Evolutionary conservation across 192 early-diverging fungal species (phyloP).

Genomic region (Gaertneriomyces sp.): DNA sequence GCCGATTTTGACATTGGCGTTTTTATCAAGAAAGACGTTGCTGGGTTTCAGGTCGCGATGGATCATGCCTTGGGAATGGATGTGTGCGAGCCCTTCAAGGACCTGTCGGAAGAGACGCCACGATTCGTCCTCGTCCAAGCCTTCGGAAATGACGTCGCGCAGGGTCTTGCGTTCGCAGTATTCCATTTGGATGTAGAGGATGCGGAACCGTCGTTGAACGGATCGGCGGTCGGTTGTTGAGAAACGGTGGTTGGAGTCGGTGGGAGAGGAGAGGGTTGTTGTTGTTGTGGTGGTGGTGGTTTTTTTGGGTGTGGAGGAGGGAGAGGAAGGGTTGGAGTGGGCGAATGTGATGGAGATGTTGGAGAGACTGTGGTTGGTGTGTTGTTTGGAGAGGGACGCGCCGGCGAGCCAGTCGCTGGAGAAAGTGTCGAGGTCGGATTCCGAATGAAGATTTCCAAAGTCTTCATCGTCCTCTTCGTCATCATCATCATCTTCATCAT

Average conservation of each 20-base stretch:
- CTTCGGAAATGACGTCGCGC: constrained; percentile 72
- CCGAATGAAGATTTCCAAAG: no score
- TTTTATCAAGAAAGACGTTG: constrained; percentile 44
- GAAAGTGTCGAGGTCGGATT: no score
- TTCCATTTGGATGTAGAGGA: constrained; percentile 96
- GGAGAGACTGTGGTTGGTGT: no score
- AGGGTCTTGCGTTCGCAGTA: constrained; percentile 95
- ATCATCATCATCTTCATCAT: constrained; percentile 1
- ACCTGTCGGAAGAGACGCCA: constrained; percentile 89
- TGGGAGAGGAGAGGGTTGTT: no score
- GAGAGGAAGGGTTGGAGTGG: no score
- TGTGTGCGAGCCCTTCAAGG: constrained; percentile 83
- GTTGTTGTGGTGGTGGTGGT: no score
- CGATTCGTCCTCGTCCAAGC: constrained; percentile 70
- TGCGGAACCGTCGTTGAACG: neutral
- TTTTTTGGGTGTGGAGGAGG: no score
- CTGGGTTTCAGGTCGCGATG: constrained; percentile 87
- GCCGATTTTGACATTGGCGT: constrained; percentile 56
- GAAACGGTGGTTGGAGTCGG: no score
- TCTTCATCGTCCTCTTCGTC: neutral
- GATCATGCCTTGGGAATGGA: constrained; percentile 82
- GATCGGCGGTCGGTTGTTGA: no score
- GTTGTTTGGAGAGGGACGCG: no score
- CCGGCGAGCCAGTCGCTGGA: no score
- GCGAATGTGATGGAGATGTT: no score